A percentile compares a stretch with the other conserved stretches of the same genome.
Conservation (phyloP, 2,329 filamentous ascomycete species). For the Paecilomyces sp. region DNA sequence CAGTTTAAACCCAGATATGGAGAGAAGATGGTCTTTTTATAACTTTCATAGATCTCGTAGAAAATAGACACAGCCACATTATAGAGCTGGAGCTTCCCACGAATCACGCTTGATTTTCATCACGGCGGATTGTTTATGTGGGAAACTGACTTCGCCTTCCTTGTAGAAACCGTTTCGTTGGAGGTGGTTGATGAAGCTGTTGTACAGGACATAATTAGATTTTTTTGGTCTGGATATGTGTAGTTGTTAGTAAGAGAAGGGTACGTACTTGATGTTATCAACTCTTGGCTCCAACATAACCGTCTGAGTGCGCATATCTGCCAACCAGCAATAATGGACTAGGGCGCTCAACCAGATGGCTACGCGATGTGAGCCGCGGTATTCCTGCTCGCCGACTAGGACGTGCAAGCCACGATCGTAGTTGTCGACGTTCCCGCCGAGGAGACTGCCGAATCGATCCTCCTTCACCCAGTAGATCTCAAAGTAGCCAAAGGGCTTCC, state of each 20-base stretch:
- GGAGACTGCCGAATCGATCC: slow-evolving; percentile 64
- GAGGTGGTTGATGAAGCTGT: slow-evolving; percentile 63
- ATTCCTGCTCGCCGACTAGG: slow-evolving; percentile 86
- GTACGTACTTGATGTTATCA: slow-evolving; percentile 80
- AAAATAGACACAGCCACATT: slow-evolving; percentile 6
- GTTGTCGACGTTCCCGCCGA: slow-evolving; percentile 60
- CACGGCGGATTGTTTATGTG: slow-evolving; percentile 86
- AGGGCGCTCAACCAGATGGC: slow-evolving; percentile 75
- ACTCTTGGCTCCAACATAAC: slow-evolving; percentile 84
- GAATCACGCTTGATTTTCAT: slow-evolving; percentile 72
- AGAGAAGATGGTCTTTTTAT: too few relatives aligned
- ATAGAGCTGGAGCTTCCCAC: slow-evolving; percentile 66
- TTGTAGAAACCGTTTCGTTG: slow-evolving; percentile 73
- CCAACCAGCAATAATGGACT: slow-evolving; percentile 76
- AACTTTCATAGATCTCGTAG: neutral
- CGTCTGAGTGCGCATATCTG: slow-evolving; percentile 72
- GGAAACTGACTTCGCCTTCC: slow-evolving; percentile 77
- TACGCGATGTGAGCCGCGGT: slow-evolving; percentile 69
- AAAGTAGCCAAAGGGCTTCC: slow-evolving; percentile 92
- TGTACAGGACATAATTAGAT: too few relatives aligned
- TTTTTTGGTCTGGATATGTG: too few relatives aligned
- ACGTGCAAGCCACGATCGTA: slow-evolving; percentile 87
- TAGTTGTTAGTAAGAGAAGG: too few relatives aligned
- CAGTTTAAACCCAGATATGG: too few relatives aligned
- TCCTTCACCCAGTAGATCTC: slow-evolving; percentile 99